Evolutionary conservation across 495 filamentous ascomycete genomes (phyloP).

Genomic region (Friedmanniomyces endolithicus): DNA sequence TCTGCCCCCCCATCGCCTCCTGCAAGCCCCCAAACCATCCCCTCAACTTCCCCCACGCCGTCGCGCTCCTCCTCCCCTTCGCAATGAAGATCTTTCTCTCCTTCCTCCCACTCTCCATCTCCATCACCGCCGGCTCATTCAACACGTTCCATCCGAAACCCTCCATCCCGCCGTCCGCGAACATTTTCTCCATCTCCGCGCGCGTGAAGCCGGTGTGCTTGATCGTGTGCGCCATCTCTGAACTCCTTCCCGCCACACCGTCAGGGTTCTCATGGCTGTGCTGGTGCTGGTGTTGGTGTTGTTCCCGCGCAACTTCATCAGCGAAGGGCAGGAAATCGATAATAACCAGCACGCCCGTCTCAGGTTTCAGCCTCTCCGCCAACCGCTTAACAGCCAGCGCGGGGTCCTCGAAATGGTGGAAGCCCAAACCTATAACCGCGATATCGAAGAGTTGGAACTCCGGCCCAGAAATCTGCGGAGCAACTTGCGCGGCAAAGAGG

Average conservation of each 20-base stretch:
- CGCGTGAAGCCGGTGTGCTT: constrained; percentile 16
- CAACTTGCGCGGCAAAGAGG: constrained; percentile 4
- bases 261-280: too few species aligned
- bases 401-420: constrained; percentile 63
- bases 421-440: constrained; percentile 49
- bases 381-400: constrained; percentile 43
- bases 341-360: constrained; percentile 48
- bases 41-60: neutral
- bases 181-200: constrained; percentile 12
- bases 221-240: constrained; percentile 15
- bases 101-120: constrained; percentile 4
- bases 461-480: constrained; percentile 16
- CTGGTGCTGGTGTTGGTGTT: neutral
- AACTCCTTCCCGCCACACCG: too few species aligned
- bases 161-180: constrained; percentile 9
- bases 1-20: neutral
- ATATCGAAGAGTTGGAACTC: constrained; percentile 51
- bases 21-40: neutral
- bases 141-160: constrained; percentile 14
- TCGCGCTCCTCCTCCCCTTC: neutral
- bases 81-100: constrained; percentile 16
- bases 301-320: neutral
- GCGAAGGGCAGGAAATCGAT: constrained; percentile 44
- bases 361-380: constrained; percentile 45
- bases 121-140: constrained; percentile 11